phyloP scores from a whole-genome alignment of 345 rosid genomes.

The Hevea brasiliensis region DNA sequence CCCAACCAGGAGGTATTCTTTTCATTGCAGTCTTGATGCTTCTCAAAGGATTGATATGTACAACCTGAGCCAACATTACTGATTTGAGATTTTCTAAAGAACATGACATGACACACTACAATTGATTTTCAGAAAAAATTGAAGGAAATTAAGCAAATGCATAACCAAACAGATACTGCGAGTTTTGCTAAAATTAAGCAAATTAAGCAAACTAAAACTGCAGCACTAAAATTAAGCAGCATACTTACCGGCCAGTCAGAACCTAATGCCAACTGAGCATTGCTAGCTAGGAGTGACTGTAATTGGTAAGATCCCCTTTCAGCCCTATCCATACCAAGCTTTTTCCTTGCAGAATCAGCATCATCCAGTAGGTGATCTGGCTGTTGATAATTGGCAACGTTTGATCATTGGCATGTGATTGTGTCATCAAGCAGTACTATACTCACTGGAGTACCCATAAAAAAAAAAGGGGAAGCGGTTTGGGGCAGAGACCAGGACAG shows the following conservation, averaged over 20 bases:
- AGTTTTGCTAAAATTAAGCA: background rate
- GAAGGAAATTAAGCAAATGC: background rate
- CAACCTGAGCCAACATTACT: constrained; percentile 47
- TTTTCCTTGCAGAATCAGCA: constrained; percentile 66
- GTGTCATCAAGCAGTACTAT: background rate
- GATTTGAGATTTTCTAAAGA: background rate
- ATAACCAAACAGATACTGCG: background rate
- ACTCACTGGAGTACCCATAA: background rate
- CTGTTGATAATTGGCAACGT: constrained; percentile 43
- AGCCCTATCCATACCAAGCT: constrained; percentile 80
- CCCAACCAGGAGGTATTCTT: constrained; percentile 73
- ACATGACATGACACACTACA: background rate
- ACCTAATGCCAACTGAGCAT: constrained; percentile 71
- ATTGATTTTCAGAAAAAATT: background rate
- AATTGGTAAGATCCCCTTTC: constrained; percentile 61
- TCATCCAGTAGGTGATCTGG: constrained; percentile 90
- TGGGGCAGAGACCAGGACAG: no score
- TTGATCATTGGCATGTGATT: background rate
- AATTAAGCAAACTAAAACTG: no score
- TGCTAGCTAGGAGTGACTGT: constrained; percentile 55
- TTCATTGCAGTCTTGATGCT: constrained; percentile 71
- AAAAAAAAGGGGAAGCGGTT: no score
- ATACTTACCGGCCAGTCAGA: constrained; percentile 97
- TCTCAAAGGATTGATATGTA: constrained; percentile 60
- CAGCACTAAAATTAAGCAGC: background rate